phyloP scores from a whole-genome alignment of 345 rosid species.

The Eucalyptus marginata region DNA sequence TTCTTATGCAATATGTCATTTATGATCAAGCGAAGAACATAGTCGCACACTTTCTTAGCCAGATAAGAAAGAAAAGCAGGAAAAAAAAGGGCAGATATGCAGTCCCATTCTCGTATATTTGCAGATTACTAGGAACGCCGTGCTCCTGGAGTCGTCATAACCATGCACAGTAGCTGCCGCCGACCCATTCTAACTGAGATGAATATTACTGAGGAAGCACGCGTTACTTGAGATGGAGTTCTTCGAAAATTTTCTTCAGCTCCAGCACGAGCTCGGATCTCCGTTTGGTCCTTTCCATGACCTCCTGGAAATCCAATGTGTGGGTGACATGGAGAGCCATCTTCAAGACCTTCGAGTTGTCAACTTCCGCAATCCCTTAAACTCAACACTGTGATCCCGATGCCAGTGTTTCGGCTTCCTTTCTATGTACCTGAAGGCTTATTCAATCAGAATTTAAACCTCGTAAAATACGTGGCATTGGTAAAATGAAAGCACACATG shows the following conservation, averaged over 20 bases:
- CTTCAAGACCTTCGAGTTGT: constrained; percentile 61
- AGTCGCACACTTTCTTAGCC: too few species aligned
- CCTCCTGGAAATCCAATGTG: constrained; percentile 56
- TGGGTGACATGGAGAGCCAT: constrained; percentile 42
- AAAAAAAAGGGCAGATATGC: too few species aligned
- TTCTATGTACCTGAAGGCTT: constrained; percentile 40
- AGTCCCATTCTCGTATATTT: too few species aligned
- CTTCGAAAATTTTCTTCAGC: constrained; percentile 48
- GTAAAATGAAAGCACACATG: neutral
- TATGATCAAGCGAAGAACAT: too few species aligned
- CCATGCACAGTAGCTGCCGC: neutral
- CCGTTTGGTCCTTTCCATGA: constrained; percentile 29
- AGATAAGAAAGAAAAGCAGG: too few species aligned
- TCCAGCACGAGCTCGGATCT: constrained; percentile 46
- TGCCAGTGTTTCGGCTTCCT: constrained; percentile 52
- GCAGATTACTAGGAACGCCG: neutral
- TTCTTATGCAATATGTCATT: too few species aligned
- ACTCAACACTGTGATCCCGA: constrained; percentile 29
- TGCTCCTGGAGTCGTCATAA: neutral
- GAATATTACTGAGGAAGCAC: constrained; percentile 7
- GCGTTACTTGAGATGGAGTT: constrained; percentile 29
- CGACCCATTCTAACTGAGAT: constrained; percentile 3
- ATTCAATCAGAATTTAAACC: neutral
- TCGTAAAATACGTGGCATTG: neutral
- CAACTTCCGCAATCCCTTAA: constrained; percentile 50